Percentiles rank a stretch among this genome's conserved stretches.
Evolutionary conservation across 1,284 basidiomycete genomes (phyloP).

Genomic region (Pseudozyma sp.): DNA sequence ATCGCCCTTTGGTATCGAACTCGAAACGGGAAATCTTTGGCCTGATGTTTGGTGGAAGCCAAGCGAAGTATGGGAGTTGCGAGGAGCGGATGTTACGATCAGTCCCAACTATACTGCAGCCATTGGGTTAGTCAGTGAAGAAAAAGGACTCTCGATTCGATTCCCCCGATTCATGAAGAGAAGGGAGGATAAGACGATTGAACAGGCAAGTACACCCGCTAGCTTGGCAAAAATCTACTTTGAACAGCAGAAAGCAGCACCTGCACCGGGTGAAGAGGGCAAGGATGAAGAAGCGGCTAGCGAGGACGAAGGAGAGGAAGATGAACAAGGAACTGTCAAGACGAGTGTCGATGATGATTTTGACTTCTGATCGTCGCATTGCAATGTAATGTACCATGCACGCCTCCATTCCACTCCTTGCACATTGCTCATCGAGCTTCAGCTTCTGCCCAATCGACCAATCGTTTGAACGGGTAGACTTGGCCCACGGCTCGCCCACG

Average conservation of each 20-base stretch:
- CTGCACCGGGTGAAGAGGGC: conserved; percentile 17
- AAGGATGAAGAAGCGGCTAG: conserved; percentile 21
- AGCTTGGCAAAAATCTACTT: conserved; percentile 59
- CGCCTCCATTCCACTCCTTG: too few species aligned
- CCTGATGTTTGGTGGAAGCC: conserved; percentile 82
- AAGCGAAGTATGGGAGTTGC: conserved; percentile 78
- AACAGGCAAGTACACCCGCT: conserved; percentile 54
- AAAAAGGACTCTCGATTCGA: conserved; percentile 74
- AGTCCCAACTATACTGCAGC: conserved; percentile 90
- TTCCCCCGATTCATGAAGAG: conserved; percentile 70
- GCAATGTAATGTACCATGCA: neutral
- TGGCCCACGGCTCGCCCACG: too few species aligned
- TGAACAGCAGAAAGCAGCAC: conserved; percentile 52
- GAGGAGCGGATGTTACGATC: conserved; percentile 83
- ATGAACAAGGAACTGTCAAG: neutral
- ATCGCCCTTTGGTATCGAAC: conserved; percentile 44
- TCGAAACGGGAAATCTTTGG: conserved; percentile 73
- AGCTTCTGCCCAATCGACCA: too few species aligned
- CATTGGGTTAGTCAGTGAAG: conserved; percentile 74
- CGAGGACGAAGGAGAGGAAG: conserved; percentile 16
- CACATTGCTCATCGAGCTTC: too few species aligned
- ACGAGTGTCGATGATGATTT: conserved; percentile 23
- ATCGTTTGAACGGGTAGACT: too few species aligned
- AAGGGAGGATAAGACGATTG: conserved; percentile 57
- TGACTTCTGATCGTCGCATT: conserved; percentile 22